Evolutionary conservation across 176 grass and related monocot genomes (phyloP), one percentile per base, ranked within the genome.

Genomic region (Aegilops tauschii): DNA sequence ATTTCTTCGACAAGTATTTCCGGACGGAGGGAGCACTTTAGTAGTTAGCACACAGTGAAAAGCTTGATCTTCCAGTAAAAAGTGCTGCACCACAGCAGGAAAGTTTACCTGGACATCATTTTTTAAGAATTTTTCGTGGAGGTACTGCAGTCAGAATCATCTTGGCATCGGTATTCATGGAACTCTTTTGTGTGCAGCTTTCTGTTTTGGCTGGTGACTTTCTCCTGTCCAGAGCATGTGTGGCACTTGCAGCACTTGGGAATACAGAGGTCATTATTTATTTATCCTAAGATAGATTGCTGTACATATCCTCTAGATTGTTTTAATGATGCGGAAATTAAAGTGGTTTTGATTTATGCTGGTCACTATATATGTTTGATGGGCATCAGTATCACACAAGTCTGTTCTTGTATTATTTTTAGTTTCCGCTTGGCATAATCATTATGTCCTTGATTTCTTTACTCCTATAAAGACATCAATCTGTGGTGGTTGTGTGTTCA

Each of bases 151-250:
- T 83, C 25, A 27, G 56, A 49, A 45, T 90, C 80, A 65, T 56
- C 8, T 65, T 71, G 29, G 73, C 85, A 84, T 30, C 10, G n/a
- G 11, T 68, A 68, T 68, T 61, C 52, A 28, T 79, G 34, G 20
- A 52, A 69, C 81, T 63, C 8, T 86, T 82, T 52, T 76, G 8
- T 28, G 65, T 96, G 90, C 83, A 98, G 97, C 92, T 98, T 90
- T 91, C 97, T 80, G 97, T 98, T 81, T 54, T 98, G 75, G 97
- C 97, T 34, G 97, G 97, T 79, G 94, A 98, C 78, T 98, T 96
- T 77, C 92, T 98, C 23, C 92, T 98, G 50, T 96, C 97, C 73
- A 96, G 92, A 86, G 97, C 97, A 85, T 98, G 97, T 81, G 82
- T 98, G 80, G 93, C 94, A 78, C 92, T 98, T 69, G 97, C 97